Base-by-base conservation (phyloP, 2,329 filamentous ascomycete genomes). In the Aspergillus fumigatiaffinis region DNA sequence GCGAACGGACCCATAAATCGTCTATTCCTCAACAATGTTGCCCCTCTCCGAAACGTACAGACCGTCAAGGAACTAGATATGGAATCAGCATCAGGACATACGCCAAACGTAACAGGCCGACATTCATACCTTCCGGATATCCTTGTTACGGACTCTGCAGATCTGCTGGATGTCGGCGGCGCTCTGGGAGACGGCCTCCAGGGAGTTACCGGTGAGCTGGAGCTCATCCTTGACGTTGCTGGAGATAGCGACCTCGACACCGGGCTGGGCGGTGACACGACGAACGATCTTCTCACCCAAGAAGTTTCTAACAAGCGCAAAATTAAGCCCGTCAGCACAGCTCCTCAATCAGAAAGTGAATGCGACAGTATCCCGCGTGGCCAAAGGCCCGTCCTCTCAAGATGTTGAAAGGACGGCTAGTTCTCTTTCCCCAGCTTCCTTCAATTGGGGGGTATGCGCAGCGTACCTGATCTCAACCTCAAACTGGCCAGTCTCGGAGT, bases 71-170 rank as follows among this genome's bases (percentile, higher is more conserved):
- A 99, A 99, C 91, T 95, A 29, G 25, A 51, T 7, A 47, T 12
- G 38, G 25, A 41, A 50, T 66, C 52, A 66, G 60, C 49, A 52
- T 10, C n/a, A 12, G 23, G 20, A 20, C 8, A 12, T 6, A 9
- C 4, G 25, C 20, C 17, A 2, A 21, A 28, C 9, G 48, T 17
- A 65, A 51, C 20, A 38, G 32, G 32, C 14, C 21, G 14, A 46
- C 10, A 17, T 26, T 70, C 81, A 69, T 76, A 92, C 89, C 90
- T 97, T 97, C 84, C 95, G 92, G 85, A 99, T 99, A 96, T 99
- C 94, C 92, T 99, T 99, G 91, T 99, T 99, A 81, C 92, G 88
- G 81, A 99, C 94, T 83, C 87, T 87, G 92, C 94, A 99, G 82
- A 94, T 92, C 83, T 99, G 94, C 86, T 99, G 94, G 80, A 99